A percentile compares a stretch with the other conserved stretches of the same genome.
These are phyloP conservation scores for Aquilaria yunnanensis DNA, from an alignment of 345 rosid species.

Conservation along the genomic window DNA sequence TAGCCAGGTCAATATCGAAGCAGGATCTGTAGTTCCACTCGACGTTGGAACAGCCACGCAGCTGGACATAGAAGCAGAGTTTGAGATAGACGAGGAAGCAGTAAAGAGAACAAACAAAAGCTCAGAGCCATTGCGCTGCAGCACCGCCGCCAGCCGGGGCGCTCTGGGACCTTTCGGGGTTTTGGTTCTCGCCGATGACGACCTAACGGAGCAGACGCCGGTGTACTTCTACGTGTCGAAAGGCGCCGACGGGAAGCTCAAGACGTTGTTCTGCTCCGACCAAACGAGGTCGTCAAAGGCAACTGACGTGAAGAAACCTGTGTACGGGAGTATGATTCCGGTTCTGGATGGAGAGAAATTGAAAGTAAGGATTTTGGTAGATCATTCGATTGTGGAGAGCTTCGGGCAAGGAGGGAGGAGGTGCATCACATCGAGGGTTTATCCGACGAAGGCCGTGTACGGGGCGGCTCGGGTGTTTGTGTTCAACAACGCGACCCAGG, in stretches of 20 bases:
- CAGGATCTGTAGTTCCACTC: slow-evolving; percentile 61
- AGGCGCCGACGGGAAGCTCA: slow-evolving; percentile 46
- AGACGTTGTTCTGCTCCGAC: slow-evolving; percentile 74
- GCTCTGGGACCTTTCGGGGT: slow-evolving; percentile 92
- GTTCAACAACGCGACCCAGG: slow-evolving; percentile 72
- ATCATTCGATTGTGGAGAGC: slow-evolving; percentile 76
- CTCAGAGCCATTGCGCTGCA: slow-evolving; percentile 49
- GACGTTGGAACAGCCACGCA: slow-evolving; percentile 63
- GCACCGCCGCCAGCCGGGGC: slow-evolving; percentile 44
- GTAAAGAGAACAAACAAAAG: slow-evolving; percentile 30
- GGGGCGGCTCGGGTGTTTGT: slow-evolving; percentile 57
- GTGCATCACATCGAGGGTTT: slow-evolving; percentile 53
- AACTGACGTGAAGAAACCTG: slow-evolving; percentile 46
- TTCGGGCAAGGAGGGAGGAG: slow-evolving; percentile 86
- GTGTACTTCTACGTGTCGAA: slow-evolving; percentile 76
- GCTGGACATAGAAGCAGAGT: slow-evolving; percentile 64
- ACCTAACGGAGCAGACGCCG: slow-evolving; percentile 68
- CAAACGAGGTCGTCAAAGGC: slow-evolving; percentile 76
- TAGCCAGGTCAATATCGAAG: slow-evolving; percentile 29
- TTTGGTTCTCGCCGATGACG: slow-evolving; percentile 61
- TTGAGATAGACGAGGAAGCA: slow-evolving; percentile 52
- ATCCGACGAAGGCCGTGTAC: slow-evolving; percentile 73
- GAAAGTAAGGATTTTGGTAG: slow-evolving; percentile 65
- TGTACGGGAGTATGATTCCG: slow-evolving; percentile 57
- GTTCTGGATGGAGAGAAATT: slow-evolving; percentile 68